These are phyloP conservation scores for Colletotrichum agaves DNA, from an alignment of 2,329 filamentous ascomycete genomes.

Conservation along the genomic window DNA sequence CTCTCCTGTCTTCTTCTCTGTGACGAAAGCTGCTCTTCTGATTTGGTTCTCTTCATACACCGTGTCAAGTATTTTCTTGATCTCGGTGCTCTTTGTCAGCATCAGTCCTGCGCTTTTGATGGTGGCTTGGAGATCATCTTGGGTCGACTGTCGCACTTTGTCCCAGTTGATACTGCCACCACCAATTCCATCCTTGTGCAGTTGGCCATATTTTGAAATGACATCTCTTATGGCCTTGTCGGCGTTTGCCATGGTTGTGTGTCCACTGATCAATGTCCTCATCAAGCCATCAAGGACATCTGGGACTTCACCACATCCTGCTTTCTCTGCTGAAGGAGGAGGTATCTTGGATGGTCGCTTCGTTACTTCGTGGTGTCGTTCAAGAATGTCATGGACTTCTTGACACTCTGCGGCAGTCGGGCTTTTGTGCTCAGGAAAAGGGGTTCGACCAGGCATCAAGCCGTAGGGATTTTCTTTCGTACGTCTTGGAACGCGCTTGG, in stretches of 20 bases:
- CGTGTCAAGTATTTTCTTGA: slow-evolving; percentile 78
- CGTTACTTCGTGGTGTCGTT: slow-evolving; percentile 72
- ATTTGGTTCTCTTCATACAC: slow-evolving; percentile 74
- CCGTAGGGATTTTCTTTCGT: slow-evolving; percentile 56
- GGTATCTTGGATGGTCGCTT: slow-evolving; percentile 74
- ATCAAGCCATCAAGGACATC: slow-evolving; percentile 65
- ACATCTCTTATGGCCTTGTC: slow-evolving; percentile 74
- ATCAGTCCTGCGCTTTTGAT: slow-evolving; percentile 79
- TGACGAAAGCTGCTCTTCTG: slow-evolving; percentile 55
- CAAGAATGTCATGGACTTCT: slow-evolving; percentile 73
- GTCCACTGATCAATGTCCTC: slow-evolving; percentile 63
- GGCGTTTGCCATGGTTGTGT: slow-evolving; percentile 63
- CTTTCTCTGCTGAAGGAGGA: slow-evolving; percentile 74
- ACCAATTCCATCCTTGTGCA: slow-evolving; percentile 68
- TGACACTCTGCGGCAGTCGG: slow-evolving; percentile 77
- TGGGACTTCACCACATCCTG: slow-evolving; percentile 72
- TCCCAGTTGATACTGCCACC: slow-evolving; percentile 82
- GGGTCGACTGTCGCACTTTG: slow-evolving; percentile 68
- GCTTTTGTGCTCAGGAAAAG: slow-evolving; percentile 73
- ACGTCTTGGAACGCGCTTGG: slow-evolving; percentile 41
- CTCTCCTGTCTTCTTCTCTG: slow-evolving; percentile 52
- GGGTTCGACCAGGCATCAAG: slow-evolving; percentile 66
- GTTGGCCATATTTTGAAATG: slow-evolving; percentile 70
- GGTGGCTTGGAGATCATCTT: slow-evolving; percentile 72
- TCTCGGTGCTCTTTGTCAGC: slow-evolving; percentile 75